Percentiles rank a stretch among this genome's conserved stretches.
Conservation (phyloP, 148 eudicot species). For the Fagopyrum tataricum region DNA sequence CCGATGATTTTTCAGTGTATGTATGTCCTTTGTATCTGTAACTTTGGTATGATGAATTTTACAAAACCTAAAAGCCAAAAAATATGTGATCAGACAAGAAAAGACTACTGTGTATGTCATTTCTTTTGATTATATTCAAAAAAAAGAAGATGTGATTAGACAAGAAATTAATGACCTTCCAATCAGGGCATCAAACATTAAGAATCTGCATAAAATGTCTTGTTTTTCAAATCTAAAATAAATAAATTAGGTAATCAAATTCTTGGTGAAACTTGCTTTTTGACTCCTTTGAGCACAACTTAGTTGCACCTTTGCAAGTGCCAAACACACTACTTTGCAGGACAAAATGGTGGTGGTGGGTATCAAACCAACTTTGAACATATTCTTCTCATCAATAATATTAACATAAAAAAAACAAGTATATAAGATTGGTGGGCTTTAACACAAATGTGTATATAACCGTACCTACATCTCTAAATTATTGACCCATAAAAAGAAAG, state of each 20-base stretch:
- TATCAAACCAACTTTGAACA: constrained; percentile 10
- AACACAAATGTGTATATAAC: no score
- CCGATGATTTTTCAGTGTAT: no score
- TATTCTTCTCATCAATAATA: background rate
- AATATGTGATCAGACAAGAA: no score
- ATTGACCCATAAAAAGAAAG: background rate
- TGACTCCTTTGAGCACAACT: background rate
- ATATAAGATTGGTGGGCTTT: no score
- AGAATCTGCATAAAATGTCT: background rate
- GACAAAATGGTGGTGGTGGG: background rate
- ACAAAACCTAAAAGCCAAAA: no score
- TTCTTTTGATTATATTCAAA: no score
- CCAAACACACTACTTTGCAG: constrained; percentile 6
- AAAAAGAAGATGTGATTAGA: no score
- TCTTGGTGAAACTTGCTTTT: constrained; percentile 3
- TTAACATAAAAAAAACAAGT: no score
- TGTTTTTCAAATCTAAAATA: background rate
- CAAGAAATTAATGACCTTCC: background rate
- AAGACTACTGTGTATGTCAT: no score
- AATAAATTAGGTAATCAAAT: background rate
- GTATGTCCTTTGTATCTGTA: no score
- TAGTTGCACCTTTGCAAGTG: background rate
- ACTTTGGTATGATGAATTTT: no score
- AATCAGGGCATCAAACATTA: background rate
- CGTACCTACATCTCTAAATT: no score